phyloP scores from a whole-genome alignment of 139 green algal genomes.

The Astrephomene gubernaculifera region DNA sequence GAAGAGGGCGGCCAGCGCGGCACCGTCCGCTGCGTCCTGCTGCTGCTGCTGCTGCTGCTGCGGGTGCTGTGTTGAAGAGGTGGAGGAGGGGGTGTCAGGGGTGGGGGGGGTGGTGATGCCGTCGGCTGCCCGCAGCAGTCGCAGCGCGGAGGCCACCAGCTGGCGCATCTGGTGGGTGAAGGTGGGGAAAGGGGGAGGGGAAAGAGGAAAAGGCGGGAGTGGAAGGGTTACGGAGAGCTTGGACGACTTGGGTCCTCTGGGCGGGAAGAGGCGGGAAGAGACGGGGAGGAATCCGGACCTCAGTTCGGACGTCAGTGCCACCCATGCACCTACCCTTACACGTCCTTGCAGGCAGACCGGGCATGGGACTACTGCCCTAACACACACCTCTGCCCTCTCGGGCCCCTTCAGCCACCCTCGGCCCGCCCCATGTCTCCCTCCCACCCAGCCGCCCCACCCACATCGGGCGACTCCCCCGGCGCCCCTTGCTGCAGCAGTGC shows the following conservation, averaged over 20 bases:
- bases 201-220: too few relatives aligned
- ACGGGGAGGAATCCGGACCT: too few relatives aligned
- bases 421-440: too few relatives aligned
- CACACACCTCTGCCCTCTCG: too few relatives aligned
- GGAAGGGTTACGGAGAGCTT: too few relatives aligned
- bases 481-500: background rate
- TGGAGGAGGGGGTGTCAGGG: background rate
- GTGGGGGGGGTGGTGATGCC: background rate
- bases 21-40: background rate
- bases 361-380: too few relatives aligned
- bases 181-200: too few relatives aligned
- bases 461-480: background rate
- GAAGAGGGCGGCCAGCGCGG: background rate
- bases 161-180: background rate
- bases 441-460: background rate
- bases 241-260: too few relatives aligned
- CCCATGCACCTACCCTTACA: too few relatives aligned
- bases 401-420: background rate
- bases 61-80: background rate
- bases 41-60: background rate
- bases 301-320: too few relatives aligned
- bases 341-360: too few relatives aligned
- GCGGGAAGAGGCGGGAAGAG: too few relatives aligned
- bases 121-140: slow-evolving; percentile 11
- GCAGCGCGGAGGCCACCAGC: background rate